Percentiles rank a stretch among this genome's conserved stretches.
These are phyloP conservation scores for Cornus florida DNA, from an alignment of 148 eudicot genomes.

Conservation along the genomic window DNA sequence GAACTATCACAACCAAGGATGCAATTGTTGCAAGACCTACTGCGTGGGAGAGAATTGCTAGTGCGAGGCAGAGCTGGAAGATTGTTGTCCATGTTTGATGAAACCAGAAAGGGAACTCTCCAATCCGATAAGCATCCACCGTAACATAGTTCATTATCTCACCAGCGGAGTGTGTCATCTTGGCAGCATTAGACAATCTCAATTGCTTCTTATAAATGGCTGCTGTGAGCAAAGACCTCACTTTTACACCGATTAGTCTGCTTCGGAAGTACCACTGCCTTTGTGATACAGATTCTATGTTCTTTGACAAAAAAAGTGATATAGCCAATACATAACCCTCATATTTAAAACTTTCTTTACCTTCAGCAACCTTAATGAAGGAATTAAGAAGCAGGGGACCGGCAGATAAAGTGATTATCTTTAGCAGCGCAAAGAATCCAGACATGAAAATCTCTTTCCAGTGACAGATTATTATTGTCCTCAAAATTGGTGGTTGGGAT, in stretches of 20 bases:
- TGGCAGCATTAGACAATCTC: conserved; percentile 68
- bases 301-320: conserved; percentile 57
- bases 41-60: conserved; percentile 33
- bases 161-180: conserved; percentile 65
- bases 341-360: conserved; percentile 49
- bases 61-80: conserved; percentile 57
- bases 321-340: conserved; percentile 71
- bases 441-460: conserved; percentile 68
- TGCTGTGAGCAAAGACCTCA: conserved; percentile 75
- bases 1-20: conserved; percentile 40
- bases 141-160: conserved; percentile 71
- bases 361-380: conserved; percentile 85
- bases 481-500: conserved; percentile 53
- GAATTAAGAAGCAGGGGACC: conserved; percentile 87
- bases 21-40: conserved; percentile 54
- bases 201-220: conserved; percentile 77
- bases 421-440: conserved; percentile 75
- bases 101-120: conserved; percentile 83
- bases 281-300: conserved; percentile 67
- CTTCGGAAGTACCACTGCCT: conserved; percentile 78
- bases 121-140: conserved; percentile 68
- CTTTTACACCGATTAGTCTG: conserved; percentile 66
- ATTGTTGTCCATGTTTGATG: conserved; percentile 64
- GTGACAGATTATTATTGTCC: conserved; percentile 64
- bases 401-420: conserved; percentile 64